Evolutionary conservation across 805 yeast genomes (phyloP), one percentile per base, ranked within the genome.

Genomic region (Lipomyces kockii): DNA sequence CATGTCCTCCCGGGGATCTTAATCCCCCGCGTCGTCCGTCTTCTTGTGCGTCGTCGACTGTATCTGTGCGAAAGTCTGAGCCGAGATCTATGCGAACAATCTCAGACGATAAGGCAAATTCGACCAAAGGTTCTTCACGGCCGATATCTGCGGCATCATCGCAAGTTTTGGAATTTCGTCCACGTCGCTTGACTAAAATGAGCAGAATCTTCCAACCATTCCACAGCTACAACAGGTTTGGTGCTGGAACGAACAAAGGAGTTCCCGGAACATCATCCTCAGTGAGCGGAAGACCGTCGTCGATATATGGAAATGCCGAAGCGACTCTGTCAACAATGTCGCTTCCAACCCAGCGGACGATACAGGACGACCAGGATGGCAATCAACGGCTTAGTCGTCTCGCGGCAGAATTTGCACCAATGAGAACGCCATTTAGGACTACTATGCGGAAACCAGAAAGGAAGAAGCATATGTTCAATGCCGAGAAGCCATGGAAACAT

Each of bases 401-500:
- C 8, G n/a, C 49, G 8, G 20, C 49, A 17, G 49, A 43, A 43
- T 43, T 52, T 22, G 29, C 34, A 2, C 55, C 55, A 22, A 25
- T 52, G 29, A 52, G 55, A 52, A 61, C 46, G 25, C 35, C 64
- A 14, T 9, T 71, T 9, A 59, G 69, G 35, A 65, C 73, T n/a
- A 72, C 75, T 27, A 72, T 72, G 75, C 60, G 75, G 25, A 72
- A 71, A 56, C 69, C 70, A 17, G 69, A 58, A 54, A 64, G 65
- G 58, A 60, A 52, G 56, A 69, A 69, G 63, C 67, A 64, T 46
- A 22, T 25, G 37, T 71, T 72, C 59, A 70, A 72, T 56, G 68
- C 73, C 20, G 73, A 69, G 46, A 70, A 74, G 56, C 74, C 74
- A 25, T 71, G 71, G 77, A 62, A 75, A 65, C 68, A 67, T 61